Conservation (phyloP, 441 rosid genomes). For the Geranium incanum region DNA sequence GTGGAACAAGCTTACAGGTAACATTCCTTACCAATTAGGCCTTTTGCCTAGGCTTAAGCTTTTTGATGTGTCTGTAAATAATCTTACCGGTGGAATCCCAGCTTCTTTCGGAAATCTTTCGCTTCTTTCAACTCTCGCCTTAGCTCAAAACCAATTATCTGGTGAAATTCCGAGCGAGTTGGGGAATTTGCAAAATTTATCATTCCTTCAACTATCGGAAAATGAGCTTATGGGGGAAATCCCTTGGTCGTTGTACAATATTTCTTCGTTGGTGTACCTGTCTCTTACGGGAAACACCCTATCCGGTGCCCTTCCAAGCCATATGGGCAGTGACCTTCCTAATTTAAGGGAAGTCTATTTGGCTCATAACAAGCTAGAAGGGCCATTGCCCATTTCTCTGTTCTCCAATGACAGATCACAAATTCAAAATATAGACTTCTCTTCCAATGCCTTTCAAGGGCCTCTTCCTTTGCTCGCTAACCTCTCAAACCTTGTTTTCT, state of each 20-base stretch:
- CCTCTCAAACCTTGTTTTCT: conserved; percentile 9
- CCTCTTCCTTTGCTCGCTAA: conserved; percentile 18
- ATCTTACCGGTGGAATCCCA: conserved; percentile 19
- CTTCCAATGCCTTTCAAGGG: conserved; percentile 16
- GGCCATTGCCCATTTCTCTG: conserved; percentile 20
- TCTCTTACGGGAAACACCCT: conserved; percentile 18
- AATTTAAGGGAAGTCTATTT: conserved; percentile 19
- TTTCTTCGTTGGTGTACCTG: conserved; percentile 16
- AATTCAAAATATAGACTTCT: conserved; percentile 15
- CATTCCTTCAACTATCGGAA: conserved; percentile 12
- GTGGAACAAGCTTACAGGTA: not conserved
- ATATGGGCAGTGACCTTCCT: conserved; percentile 8
- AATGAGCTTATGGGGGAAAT: conserved; percentile 19
- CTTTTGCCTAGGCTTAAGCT: conserved; percentile 9
- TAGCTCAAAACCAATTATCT: conserved; percentile 15
- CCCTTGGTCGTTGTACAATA: conserved; percentile 22
- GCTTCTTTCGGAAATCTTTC: conserved; percentile 17
- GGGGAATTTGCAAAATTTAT: conserved; percentile 16
- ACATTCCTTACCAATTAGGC: conserved; percentile 17
- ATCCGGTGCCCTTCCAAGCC: conserved; percentile 18
- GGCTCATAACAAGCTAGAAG: conserved; percentile 21
- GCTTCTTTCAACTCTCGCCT: conserved; percentile 17
- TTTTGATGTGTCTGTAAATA: conserved; percentile 16
- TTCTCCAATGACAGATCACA: conserved; percentile 10
- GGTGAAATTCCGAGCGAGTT: conserved; percentile 19